Percentiles rank a stretch among this genome's conserved stretches.
phyloP scores from a whole-genome alignment of 371 early-diverging fungal genomes.

The Syncephalastrum sp. region DNA sequence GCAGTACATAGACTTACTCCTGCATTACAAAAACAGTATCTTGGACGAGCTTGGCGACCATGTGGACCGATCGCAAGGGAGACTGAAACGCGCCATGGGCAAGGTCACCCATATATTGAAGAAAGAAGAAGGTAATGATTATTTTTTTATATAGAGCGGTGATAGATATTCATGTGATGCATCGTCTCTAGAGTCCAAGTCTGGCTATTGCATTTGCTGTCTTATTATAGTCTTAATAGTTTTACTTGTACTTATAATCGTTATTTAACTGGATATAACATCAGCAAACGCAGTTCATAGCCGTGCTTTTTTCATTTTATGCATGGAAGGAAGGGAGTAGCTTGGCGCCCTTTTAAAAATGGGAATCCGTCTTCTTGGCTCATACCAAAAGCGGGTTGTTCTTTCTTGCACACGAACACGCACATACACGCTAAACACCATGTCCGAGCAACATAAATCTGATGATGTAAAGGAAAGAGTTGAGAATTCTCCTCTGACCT shows the following conservation, averaged over 20 bases:
- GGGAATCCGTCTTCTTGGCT: too few relatives aligned
- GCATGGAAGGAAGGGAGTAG: too few relatives aligned
- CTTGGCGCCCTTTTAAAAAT: too few relatives aligned
- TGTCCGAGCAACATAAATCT: too few relatives aligned
- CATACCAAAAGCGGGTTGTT: not conserved
- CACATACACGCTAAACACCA: too few relatives aligned
- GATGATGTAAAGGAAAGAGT: too few relatives aligned
- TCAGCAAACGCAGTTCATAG: too few relatives aligned
- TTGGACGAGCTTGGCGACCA: conserved; percentile 62
- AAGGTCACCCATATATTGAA: conserved; percentile 54
- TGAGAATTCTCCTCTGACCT: too few relatives aligned
- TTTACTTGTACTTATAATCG: conserved; percentile 53
- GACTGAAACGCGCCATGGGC: conserved; percentile 54
- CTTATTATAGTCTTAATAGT: conserved; percentile 59
- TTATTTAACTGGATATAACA: conserved; percentile 24
- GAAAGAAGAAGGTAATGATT: conserved; percentile 57
- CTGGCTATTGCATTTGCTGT: conserved; percentile 61
- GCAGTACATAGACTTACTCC: too few relatives aligned
- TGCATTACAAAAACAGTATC: conserved; percentile 25
- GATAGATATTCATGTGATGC: not conserved
- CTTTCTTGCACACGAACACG: not conserved
- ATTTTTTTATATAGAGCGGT: not conserved
- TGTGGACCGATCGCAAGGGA: conserved; percentile 53
- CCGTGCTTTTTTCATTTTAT: too few relatives aligned
- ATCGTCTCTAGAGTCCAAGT: conserved; percentile 47